A percentile compares a stretch with the other conserved stretches of the same genome.
Evolutionary conservation across 345 rosid genomes (phyloP).

Genomic region (Brassica juncea): DNA sequence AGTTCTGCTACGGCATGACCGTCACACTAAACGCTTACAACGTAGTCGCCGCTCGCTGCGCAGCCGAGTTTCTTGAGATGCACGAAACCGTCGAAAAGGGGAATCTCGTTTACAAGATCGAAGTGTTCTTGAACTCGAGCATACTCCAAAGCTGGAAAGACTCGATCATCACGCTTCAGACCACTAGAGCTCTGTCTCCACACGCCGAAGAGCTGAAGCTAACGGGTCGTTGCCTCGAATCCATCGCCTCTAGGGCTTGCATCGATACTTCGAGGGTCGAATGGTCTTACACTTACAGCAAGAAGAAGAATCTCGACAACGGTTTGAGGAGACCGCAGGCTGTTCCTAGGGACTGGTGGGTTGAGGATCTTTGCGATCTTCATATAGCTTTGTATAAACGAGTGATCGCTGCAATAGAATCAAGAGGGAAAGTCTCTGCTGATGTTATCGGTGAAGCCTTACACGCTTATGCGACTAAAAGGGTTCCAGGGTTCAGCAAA

Average conservation of each 20-base stretch:
- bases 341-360: constrained; percentile 88
- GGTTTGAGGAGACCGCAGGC: constrained; percentile 53
- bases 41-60: constrained; percentile 85
- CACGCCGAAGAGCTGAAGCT: constrained; percentile 66
- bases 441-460: constrained; percentile 69
- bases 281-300: constrained; percentile 77
- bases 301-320: constrained; percentile 59
- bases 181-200: constrained; percentile 55
- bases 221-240: constrained; percentile 61
- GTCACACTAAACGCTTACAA: constrained; percentile 94
- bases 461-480: constrained; percentile 56
- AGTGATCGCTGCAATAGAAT: constrained; percentile 50
- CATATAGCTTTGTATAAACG: constrained; percentile 64
- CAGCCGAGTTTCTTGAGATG: constrained; percentile 80
- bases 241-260: constrained; percentile 63
- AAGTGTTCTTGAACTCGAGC: constrained; percentile 72
- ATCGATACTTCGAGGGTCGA: constrained; percentile 64
- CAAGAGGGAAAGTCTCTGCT: constrained; percentile 48
- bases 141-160: constrained; percentile 82
- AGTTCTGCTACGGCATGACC: constrained; percentile 91
- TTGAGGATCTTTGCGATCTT: constrained; percentile 77
- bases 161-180: constrained; percentile 69
- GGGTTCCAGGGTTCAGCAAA: constrained; percentile 67
- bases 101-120: constrained; percentile 76
- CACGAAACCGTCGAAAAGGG: constrained; percentile 64